Evolutionary conservation across 768 basidiomycete genomes (phyloP), one percentile per base, ranked within the genome.

Genomic region (Exidia glandulosa): DNA sequence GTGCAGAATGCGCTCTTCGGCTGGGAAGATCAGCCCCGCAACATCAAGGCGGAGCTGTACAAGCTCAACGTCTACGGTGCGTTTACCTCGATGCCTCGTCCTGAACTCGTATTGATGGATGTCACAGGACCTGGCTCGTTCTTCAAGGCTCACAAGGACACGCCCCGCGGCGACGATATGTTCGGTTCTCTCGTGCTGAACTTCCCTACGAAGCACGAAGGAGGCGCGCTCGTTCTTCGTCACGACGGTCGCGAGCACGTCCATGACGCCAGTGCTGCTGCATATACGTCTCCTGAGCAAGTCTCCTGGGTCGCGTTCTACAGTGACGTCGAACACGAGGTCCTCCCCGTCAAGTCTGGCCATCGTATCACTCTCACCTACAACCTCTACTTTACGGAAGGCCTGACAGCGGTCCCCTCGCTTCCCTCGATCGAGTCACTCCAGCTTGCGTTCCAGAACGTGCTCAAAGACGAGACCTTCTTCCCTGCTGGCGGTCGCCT

Each of bases 111-210:
- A n/a, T n/a, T n/a, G n/a, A n/a, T n/a, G n/a, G n/a, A n/a, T n/a
- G 66, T 65, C 14, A 9, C 56, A 78, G 77, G 71, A 1, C 64
- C 72, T 48, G 79, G 70, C 12, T 73, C 73, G 0, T 80, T 79
- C 65, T 82, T 81, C 72, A 79, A 79, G 63, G 36, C 76, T 0
- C 81, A 81, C 63, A 71, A 75, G 41, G 81, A 81, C 60, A 80
- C 80, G 0, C 78, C 77, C 4, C 74, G 75, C 6, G 64, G 68
- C 7, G 68, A 71, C 9, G 63, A 64, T 30, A 81, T 81, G 75
- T 76, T 83, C 34, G 81, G 77, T 1, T 81, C 81, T 1, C 72
- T 84, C 10, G 75, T 82, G 0, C 63, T 82, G 34, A 72, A 78
- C 19, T 73, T 80, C 56, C 81, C 80, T 14, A 76, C 76, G 1